These are phyloP conservation scores for Mycena galopus DNA, from an alignment of 768 basidiomycete genomes.

Conservation along the genomic window DNA sequence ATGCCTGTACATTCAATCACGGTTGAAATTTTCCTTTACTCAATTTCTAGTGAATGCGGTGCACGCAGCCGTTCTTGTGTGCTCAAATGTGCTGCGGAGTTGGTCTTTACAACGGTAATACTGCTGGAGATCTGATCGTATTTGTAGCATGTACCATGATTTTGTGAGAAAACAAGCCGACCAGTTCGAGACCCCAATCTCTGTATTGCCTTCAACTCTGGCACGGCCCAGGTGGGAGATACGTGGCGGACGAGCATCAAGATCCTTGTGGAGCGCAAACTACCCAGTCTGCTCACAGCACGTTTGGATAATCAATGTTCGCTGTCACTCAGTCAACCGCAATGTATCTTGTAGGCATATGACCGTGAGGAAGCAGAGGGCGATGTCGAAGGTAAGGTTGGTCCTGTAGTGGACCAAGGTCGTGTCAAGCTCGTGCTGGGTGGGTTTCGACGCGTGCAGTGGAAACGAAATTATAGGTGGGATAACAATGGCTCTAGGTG, in stretches of 20 bases:
- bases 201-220: background rate
- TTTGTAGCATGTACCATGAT: constrained; percentile 22
- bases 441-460: no score
- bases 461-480: no score
- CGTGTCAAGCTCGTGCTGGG: no score
- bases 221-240: background rate
- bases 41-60: constrained; percentile 9
- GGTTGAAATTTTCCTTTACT: background rate
- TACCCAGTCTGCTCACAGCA: constrained; percentile 23
- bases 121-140: background rate
- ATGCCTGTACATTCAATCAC: constrained; percentile 18
- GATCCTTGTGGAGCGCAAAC: constrained; percentile 20
- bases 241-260: constrained; percentile 20
- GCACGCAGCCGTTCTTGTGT: constrained; percentile 18
- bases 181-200: background rate
- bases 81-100: constrained; percentile 18
- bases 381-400: no score
- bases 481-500: no score
- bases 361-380: constrained; percentile 28
- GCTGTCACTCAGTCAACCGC: background rate
- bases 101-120: background rate
- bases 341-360: constrained; percentile 7
- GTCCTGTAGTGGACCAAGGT: no score
- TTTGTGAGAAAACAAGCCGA: background rate
- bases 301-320: constrained; percentile 16